Base-by-base conservation (phyloP, 1,284 basidiomycete species). In the Trichosporon sp. region DNA sequence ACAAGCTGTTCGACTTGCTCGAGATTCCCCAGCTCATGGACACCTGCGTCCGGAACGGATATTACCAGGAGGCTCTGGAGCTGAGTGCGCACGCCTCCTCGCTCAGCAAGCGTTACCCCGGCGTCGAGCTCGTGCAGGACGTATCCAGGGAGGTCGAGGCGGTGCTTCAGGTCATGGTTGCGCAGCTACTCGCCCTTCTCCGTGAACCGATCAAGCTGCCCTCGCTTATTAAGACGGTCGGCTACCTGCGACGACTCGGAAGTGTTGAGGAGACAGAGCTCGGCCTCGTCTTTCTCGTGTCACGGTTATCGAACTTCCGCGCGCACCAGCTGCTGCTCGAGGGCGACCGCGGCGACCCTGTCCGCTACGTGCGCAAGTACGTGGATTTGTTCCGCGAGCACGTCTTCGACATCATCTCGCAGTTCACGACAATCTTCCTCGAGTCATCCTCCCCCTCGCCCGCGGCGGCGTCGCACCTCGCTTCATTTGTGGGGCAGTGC, bases 351-450 rank as follows among this genome's bases (percentile, higher is more conserved):
- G 88, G 90, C 73, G 92, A 94, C 73, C 86, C 92, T 26, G 88
- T 91, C 35, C 85, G 91, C 56, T 94, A 91, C 83, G 86, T 96
- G 70, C 91, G 93, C 78, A 90, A 89, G 77, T 96, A 95, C 84
- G 90, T 96, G 76, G 96, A 97, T 79, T 84, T 91, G 7, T 98
- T 95, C 91, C 87, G 95, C 65, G 95, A 98, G 83, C 90, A 92
- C 68, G 91, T 95, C 31, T 92, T 95, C 82, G 95, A 98, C 80
- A 90, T 96, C 76, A 88, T 96, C 75, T 91, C 91, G 16, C 94
- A 97, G 81, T 97, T 91, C 78, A 88, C 90, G 1, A 90, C 93
- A 51, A 93, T 98, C 73, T 98, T 98, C 83, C 88, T 95, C 66
- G 91, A 93, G 73, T 78, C 84, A 3, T 70, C 78, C 56, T 16